Evolutionary conservation across 2,329 filamentous ascomycete species (phyloP).

Genomic region (Amesomyces nigricolor): DNA sequence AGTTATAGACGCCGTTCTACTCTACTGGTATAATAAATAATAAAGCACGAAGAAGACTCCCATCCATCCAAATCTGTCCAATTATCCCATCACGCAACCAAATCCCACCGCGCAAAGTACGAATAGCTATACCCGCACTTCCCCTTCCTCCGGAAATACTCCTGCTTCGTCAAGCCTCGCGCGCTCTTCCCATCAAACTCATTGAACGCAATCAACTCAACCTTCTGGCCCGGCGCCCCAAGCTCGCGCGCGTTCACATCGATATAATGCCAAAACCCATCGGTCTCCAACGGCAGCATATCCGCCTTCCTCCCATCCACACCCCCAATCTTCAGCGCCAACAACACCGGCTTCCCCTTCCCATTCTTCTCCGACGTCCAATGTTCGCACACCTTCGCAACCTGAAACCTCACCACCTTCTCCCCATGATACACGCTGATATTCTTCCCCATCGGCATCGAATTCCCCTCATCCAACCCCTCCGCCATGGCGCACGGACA

Average conservation of each 20-base stretch:
- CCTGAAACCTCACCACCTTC: slow-evolving; percentile 67
- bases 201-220: slow-evolving; percentile 58
- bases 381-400: slow-evolving; percentile 73
- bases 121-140: slow-evolving; percentile 42
- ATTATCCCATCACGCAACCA: slow-evolving; percentile 31
- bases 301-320: slow-evolving; percentile 63
- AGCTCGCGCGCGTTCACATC: slow-evolving; percentile 64
- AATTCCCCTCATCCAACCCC: slow-evolving; percentile 50
- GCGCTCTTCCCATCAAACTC: slow-evolving; percentile 41
- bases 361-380: slow-evolving; percentile 70
- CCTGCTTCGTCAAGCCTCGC: slow-evolving; percentile 44
- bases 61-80: background rate
- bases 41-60: background rate
- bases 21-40: background rate
- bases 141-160: slow-evolving; percentile 41
- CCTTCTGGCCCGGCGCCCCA: slow-evolving; percentile 62
- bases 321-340: slow-evolving; percentile 64
- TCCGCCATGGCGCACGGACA: slow-evolving; percentile 37
- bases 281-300: slow-evolving; percentile 65
- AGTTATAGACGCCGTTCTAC: background rate
- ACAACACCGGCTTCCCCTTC: slow-evolving; percentile 60
- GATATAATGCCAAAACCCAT: slow-evolving; percentile 74
- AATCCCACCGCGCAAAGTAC: slow-evolving; percentile 44
- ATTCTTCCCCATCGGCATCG: slow-evolving; percentile 55
- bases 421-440: slow-evolving; percentile 53